Percentiles rank a stretch among this genome's conserved stretches.
phyloP scores from a whole-genome alignment of 139 green algal genomes.

The Tetradesmus obliquus region DNA sequence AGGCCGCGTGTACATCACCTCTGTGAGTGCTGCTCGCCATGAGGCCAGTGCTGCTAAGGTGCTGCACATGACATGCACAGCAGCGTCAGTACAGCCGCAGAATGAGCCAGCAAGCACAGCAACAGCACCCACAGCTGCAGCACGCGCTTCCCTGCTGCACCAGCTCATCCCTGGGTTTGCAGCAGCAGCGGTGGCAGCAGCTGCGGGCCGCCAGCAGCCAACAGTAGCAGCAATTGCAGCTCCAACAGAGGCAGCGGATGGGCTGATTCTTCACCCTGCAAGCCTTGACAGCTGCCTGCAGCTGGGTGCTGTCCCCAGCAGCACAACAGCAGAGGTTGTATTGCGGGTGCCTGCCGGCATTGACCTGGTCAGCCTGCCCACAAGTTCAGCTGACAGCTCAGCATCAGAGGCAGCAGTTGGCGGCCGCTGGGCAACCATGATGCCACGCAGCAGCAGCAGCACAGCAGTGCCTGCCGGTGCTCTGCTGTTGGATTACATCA shows the following conservation, averaged over 20 bases:
- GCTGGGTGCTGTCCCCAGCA: constrained; percentile 62
- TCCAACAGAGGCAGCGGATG: background rate
- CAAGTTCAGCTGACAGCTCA: background rate
- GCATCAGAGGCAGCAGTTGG: constrained; percentile 12
- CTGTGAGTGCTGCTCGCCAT: background rate
- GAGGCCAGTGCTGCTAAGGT: background rate
- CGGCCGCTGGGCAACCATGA: background rate
- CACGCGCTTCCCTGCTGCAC: background rate
- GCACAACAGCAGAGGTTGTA: background rate
- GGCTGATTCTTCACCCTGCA: constrained; percentile 62
- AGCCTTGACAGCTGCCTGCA: constrained; percentile 74
- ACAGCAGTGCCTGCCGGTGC: background rate
- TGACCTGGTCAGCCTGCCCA: constrained; percentile 3
- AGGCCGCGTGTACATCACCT: background rate
- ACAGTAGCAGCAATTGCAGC: background rate
- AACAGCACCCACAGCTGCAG: constrained; percentile 65
- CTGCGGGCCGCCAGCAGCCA: background rate
- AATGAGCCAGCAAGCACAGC: constrained; percentile 67
- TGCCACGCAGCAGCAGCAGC: background rate
- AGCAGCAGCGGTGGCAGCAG: background rate
- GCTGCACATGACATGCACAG: constrained; percentile 24
- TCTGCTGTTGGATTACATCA: constrained; percentile 34
- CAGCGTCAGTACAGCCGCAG: background rate
- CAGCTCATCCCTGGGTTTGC: constrained; percentile 5
- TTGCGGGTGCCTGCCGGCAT: constrained; percentile 50